Base-by-base conservation (phyloP, 148 eudicot species). In the Rhododendron henanense region DNA sequence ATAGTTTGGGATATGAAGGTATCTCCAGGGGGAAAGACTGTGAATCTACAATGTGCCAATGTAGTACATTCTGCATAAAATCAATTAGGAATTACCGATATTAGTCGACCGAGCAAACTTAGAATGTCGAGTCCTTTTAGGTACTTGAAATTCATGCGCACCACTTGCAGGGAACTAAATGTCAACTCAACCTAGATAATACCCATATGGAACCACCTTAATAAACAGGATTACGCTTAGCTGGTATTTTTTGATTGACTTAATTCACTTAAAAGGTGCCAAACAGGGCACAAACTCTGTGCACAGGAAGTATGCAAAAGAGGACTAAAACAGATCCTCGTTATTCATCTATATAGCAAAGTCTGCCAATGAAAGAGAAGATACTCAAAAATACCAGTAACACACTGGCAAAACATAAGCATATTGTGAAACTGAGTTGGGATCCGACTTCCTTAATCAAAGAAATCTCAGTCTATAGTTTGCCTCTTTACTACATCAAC, bases 11-110 rank as follows among this genome's bases (percentile, higher is more conserved):
- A 87, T 88, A 95, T 65, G 99, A 95, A 83, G 99, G 98, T 83
- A 95, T 92, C 89, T 96, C 99, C 55, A 96, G 85, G 15, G 99
- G 99, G 88, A 96, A 96, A 45, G 98, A 95, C 83, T 96, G 95
- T 81, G 94, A 33, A 87, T 95, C 98, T 79, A 96, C 98, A 76
- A 96, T 95, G 88, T 96, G 99, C 99, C 99, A 96, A 84, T 96
- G 99, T 84, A 96, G 89, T 89, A 96, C 98, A 90, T 96, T 96
- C 98, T 96, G 92, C 89, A 87, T 51, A 63, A 61, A 78, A 28
- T 44, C 33, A 78, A 77, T 71, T 23, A 18, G 50, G 50, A 81
- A 16, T 31, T 33, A n/a, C 55, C 18, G 35, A 65, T 44, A 14
- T 9, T 44, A 23, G 50, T 45, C n/a, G 19, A 83, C 35, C 28